phyloP scores from a whole-genome alignment of 2,329 filamentous ascomycete species.

The Metarhizium brunneum region DNA sequence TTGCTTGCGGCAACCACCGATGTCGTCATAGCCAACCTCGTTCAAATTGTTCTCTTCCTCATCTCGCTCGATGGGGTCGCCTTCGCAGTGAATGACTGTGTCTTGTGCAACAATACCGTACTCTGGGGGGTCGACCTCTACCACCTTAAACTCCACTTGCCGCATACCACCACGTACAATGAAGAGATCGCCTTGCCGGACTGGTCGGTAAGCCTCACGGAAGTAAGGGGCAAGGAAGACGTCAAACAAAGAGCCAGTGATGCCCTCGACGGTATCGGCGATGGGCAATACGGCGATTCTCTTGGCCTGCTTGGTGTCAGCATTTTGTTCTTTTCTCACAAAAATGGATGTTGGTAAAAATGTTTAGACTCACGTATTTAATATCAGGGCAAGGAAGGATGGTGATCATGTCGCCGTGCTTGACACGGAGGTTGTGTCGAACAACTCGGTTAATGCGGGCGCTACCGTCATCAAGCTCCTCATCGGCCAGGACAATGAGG shows the following conservation, averaged over 20 bases:
- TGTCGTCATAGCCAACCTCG: constrained; percentile 98
- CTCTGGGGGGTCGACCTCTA: constrained; percentile 96
- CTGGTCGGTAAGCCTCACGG: constrained; percentile 95
- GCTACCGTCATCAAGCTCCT: constrained; percentile 95
- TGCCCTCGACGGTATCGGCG: constrained; percentile 93
- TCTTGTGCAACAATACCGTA: constrained; percentile 98
- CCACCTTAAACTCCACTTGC: constrained; percentile 99
- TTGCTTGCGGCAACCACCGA: constrained; percentile 98
- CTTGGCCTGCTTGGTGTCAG: constrained; percentile 61
- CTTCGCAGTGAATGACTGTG: constrained; percentile 97
- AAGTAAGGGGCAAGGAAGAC: constrained; percentile 99
- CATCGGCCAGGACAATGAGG: constrained; percentile 91
- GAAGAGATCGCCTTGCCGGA: constrained; percentile 95
- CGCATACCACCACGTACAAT: constrained; percentile 97
- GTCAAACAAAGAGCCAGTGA: constrained; percentile 96
- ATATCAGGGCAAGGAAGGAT: constrained; percentile 98
- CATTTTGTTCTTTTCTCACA: background rate
- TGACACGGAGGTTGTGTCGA: constrained; percentile 94
- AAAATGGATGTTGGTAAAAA: background rate
- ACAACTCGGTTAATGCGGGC: constrained; percentile 98
- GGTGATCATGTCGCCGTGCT: constrained; percentile 96
- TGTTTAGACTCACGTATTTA: constrained; percentile 76
- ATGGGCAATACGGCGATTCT: constrained; percentile 97
- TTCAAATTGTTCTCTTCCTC: constrained; percentile 99
- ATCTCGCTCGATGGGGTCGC: constrained; percentile 77